Conservation (phyloP, 441 rosid species). For the Croton setiger region DNA sequence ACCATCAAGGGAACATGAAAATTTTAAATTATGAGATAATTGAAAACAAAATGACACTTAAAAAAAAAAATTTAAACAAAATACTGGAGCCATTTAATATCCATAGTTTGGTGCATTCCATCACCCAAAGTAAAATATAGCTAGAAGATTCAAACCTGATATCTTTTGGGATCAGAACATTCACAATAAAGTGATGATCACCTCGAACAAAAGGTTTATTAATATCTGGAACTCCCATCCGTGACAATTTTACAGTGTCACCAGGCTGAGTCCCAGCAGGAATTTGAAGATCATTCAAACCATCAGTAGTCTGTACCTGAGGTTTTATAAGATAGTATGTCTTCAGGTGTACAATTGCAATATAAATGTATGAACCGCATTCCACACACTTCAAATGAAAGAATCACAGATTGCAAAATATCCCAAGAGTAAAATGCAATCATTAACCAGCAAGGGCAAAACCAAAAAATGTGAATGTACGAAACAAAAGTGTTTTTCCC, state of each 20-base stretch:
- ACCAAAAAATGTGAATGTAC: background rate
- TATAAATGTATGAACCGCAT: background rate
- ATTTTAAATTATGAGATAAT: background rate
- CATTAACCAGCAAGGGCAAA: background rate
- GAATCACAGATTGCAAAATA: background rate
- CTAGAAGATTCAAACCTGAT: slow-evolving; percentile 47
- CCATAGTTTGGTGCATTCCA: background rate
- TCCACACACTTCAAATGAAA: background rate
- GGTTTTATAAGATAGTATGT: slow-evolving; percentile 21
- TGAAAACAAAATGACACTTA: background rate
- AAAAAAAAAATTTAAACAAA: background rate
- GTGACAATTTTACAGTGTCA: slow-evolving; percentile 51
- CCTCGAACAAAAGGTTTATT: slow-evolving; percentile 70
- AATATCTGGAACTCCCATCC: slow-evolving; percentile 84
- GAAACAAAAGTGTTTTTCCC: no score
- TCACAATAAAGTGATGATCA: slow-evolving; percentile 76
- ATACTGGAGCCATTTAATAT: background rate
- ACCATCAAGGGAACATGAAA: background rate
- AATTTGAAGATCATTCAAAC: slow-evolving; percentile 63
- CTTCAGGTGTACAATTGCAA: background rate
- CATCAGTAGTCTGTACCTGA: slow-evolving; percentile 92
- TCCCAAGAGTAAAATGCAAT: background rate
- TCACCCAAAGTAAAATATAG: background rate
- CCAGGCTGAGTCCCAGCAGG: slow-evolving; percentile 91
- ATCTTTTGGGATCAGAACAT: slow-evolving; percentile 67